Conservation (phyloP, 176 grass and related monocot species). For the Eremochloa ophiuroides region DNA sequence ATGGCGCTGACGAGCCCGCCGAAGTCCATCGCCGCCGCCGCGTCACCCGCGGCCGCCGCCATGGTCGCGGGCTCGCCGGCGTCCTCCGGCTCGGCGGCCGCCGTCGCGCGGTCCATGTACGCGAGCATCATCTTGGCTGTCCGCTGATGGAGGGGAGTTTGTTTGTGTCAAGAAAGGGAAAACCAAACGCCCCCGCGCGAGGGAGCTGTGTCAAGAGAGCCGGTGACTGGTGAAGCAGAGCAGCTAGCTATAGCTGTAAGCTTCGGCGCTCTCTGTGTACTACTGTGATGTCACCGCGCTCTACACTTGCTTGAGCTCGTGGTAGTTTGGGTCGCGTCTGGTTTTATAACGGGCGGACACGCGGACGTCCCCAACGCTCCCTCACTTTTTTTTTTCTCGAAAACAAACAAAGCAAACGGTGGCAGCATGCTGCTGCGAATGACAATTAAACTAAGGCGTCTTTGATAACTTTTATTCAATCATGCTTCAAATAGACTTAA, state of each 20-base stretch:
- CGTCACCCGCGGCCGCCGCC: conserved; percentile 33
- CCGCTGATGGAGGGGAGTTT: neutral
- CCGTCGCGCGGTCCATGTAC: conserved; percentile 58
- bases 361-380: conserved; percentile 14
- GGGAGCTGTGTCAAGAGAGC: too few species aligned
- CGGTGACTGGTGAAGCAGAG: neutral
- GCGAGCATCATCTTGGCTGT: conserved; percentile 55
- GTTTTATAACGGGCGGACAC: conserved; percentile 39
- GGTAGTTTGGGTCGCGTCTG: conserved; percentile 20
- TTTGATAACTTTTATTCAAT: too few species aligned
- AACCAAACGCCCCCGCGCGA: neutral
- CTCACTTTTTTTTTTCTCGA: conserved; percentile 28
- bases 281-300: conserved; percentile 21
- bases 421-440: neutral
- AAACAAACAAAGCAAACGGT: neutral
- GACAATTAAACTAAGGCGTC: too few species aligned
- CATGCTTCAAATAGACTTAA: too few species aligned
- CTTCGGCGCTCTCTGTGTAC: neutral
- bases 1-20: conserved; percentile 47
- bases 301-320: neutral
- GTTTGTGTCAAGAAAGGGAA: neutral
- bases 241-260: neutral
- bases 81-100: conserved; percentile 42
- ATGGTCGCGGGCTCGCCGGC: neutral
- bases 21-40: conserved; percentile 67